phyloP scores from a whole-genome alignment of 805 yeast species.

The Sungouiella blattae region DNA sequence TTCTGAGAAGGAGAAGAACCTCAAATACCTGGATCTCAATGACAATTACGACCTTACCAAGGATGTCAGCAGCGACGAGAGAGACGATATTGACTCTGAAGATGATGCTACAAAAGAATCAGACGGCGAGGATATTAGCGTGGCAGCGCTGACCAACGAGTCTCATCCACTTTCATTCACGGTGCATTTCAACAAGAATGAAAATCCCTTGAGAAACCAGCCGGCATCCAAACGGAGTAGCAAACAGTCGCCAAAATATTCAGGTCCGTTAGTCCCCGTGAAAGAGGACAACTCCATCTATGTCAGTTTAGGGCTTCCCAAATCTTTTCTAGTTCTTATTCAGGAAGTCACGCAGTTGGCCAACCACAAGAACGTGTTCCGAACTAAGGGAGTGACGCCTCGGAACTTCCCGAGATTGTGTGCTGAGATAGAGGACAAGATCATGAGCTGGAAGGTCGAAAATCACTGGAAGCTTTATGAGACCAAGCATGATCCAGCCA shows the following conservation, averaged over 20 bases:
- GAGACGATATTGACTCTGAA: constrained; percentile 15
- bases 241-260: neutral
- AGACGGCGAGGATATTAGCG: constrained; percentile 2
- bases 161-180: constrained; percentile 22
- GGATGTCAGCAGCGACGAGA: constrained; percentile 12
- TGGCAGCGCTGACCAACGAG: constrained; percentile 11
- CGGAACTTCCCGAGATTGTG: constrained; percentile 54
- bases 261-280: constrained; percentile 6
- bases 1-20: constrained; percentile 28
- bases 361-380: constrained; percentile 50
- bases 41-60: constrained; percentile 32
- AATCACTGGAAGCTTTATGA: constrained; percentile 38
- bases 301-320: constrained; percentile 47
- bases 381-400: constrained; percentile 37
- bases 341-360: constrained; percentile 45
- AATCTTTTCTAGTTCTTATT: constrained; percentile 42
- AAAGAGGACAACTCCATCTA: constrained; percentile 28
- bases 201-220: neutral
- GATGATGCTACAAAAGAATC: constrained; percentile 10
- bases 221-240: neutral
- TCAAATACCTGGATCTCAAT: constrained; percentile 44
- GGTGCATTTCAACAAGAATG: constrained; percentile 22
- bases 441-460: constrained; percentile 44
- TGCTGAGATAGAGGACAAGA: constrained; percentile 50
- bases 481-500: constrained; percentile 14